Evolutionary conservation across 176 grass and related monocot species (phyloP), one percentile per base, ranked within the genome.

Genomic region (Cenchrus purpureus): DNA sequence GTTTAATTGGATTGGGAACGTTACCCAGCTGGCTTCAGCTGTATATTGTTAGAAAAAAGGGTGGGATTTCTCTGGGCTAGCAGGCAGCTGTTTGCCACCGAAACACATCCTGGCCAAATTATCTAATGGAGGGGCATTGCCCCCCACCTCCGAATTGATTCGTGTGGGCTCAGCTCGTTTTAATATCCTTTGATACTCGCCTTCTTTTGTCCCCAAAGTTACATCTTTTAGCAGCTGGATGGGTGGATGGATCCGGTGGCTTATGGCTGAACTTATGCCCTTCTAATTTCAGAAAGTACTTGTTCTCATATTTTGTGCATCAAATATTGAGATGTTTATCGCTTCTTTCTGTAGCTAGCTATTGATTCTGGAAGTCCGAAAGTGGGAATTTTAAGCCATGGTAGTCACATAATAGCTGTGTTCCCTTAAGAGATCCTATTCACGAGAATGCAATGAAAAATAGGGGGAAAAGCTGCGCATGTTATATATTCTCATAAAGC

Each of bases 171-270:
- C 60, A 45, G 16, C 44, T 49, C 6, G 61, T 15, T 57, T 49
- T 13, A 66, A 55, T 58, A 61, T 74, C 28, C 6, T 29, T 61
- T 55, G 31, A 45, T 70, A 16, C 5, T 50, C 16, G 22, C 28
- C 19, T 29, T 53, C 1, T 28, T 76, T 28, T 72, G 6, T 34
- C 40, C 12, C 7, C 12, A 62, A 63, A 37, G 55, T 40, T 48
- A 4, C 70, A 12, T 52, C 10, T 81, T 73, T 67, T 74, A 9
- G 16, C 56, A 49, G 61, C n/a, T 51, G 55, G 72, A 82, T 89
- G 78, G 56, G 12, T 62, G 65, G 83, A 86, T 90, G 65, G 78
- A 86, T 90, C 83, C 56, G 19, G 48, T 65, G 42, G 22, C 68
- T 65, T 32, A 65, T 71, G n/a, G 37, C 53, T 58, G 29, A 8